Evolutionary conservation across 805 yeast species (phyloP).

Genomic region (Tetrapisispora phaffii): DNA sequence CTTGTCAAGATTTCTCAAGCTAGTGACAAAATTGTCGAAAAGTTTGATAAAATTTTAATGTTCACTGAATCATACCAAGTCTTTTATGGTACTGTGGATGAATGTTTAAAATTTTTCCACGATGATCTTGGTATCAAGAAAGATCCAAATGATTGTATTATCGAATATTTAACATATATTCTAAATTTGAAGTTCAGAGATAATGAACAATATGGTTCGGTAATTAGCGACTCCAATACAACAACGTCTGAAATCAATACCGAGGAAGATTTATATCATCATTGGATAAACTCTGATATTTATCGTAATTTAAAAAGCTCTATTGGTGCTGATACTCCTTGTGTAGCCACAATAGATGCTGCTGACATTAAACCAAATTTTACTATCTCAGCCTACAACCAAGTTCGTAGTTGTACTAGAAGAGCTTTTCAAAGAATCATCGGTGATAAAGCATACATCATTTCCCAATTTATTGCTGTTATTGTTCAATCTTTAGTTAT

Average conservation of each 20-base stretch:
- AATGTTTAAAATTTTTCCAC: conserved; percentile 40
- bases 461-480: conserved; percentile 35
- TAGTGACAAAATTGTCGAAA: conserved; percentile 39
- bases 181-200: conserved; percentile 32
- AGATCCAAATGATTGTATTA: conserved; percentile 48
- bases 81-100: conserved; percentile 35
- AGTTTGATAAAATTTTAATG: conserved; percentile 39
- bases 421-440: conserved; percentile 38
- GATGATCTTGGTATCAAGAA: conserved; percentile 43
- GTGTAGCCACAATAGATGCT: conserved; percentile 24
- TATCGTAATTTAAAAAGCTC: conserved; percentile 18
- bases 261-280: conserved; percentile 33
- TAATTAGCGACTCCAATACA: conserved; percentile 35
- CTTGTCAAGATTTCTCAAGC: conserved; percentile 42
- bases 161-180: conserved; percentile 53
- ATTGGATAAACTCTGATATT: conserved; percentile 23
- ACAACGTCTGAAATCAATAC: conserved; percentile 31
- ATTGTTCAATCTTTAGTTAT: conserved; percentile 34
- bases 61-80: conserved; percentile 41
- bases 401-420: conserved; percentile 35
- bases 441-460: conserved; percentile 38
- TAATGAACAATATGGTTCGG: neutral
- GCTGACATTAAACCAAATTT: conserved; percentile 23
- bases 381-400: conserved; percentile 27
- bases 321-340: conserved; percentile 20